phyloP scores from a whole-genome alignment of 2,329 filamentous ascomycete species.

The Trichophyton mentagrophytes region DNA sequence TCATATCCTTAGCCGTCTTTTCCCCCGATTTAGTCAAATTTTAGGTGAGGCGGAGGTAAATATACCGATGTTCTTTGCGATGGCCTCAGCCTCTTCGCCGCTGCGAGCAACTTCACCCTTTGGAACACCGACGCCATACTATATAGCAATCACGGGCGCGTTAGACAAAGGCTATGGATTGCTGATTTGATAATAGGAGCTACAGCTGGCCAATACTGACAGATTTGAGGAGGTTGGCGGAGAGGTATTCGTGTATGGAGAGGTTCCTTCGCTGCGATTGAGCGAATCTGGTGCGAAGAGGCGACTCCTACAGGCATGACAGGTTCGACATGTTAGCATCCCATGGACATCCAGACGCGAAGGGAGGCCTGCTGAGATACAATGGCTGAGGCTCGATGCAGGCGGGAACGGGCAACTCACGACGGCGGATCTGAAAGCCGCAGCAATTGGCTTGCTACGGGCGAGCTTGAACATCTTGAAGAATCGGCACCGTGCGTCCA shows the following conservation, averaged over 20 bases:
- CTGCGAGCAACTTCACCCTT: conserved; percentile 75
- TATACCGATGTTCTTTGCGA: conserved; percentile 77
- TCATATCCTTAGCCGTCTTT: conserved; percentile 13
- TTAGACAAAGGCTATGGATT: not conserved
- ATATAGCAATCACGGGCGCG: not conserved
- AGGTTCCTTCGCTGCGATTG: conserved; percentile 76
- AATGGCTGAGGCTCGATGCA: conserved; percentile 5
- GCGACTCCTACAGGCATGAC: conserved; percentile 39
- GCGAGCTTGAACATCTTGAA: conserved; percentile 75
- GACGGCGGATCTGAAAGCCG: conserved; percentile 65
- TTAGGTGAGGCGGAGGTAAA: conserved; percentile 5
- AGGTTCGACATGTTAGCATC: conserved; percentile 24
- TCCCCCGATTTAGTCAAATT: not conserved
- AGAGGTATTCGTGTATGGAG: conserved; percentile 97
- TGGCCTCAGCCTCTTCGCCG: conserved; percentile 74
- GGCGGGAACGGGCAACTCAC: conserved; percentile 38
- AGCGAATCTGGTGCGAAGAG: conserved; percentile 41
- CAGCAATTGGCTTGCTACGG: conserved; percentile 66
- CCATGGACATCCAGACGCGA: not conserved
- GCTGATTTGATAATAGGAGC: not conserved
- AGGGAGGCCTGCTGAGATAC: too few species aligned
- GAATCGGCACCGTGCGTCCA: conserved; percentile 9
- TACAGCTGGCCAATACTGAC: conserved; percentile 28
- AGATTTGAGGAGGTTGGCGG: conserved; percentile 71
- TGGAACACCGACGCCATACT: conserved; percentile 93